Percentiles rank a stretch among this genome's conserved stretches.
Evolutionary conservation across 805 yeast genomes (phyloP).

Genomic region (Crinitomyces ghanaensis): DNA sequence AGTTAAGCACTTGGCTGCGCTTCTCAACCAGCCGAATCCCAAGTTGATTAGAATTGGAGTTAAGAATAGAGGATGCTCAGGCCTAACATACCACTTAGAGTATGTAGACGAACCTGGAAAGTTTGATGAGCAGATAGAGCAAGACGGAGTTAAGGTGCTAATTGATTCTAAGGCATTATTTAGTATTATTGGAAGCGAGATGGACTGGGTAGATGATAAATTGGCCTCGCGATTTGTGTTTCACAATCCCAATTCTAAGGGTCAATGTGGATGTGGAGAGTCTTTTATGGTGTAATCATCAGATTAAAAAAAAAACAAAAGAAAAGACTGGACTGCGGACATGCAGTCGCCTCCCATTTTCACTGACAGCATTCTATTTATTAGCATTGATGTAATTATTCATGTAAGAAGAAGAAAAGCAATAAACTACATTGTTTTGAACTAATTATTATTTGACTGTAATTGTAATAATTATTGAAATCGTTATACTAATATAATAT

Average conservation of each 20-base stretch:
- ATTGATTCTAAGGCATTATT: slow-evolving; percentile 94
- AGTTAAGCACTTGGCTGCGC: slow-evolving; percentile 49
- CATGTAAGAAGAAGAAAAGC: too few relatives aligned
- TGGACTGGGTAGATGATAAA: slow-evolving; percentile 98
- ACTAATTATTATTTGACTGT: too few relatives aligned
- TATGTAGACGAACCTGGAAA: slow-evolving; percentile 87
- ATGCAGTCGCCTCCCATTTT: too few relatives aligned
- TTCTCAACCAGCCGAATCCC: slow-evolving; percentile 75
- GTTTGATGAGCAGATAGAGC: slow-evolving; percentile 84
- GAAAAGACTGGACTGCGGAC: too few relatives aligned
- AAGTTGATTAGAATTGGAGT: slow-evolving; percentile 87
- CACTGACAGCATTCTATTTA: too few relatives aligned
- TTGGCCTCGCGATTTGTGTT: slow-evolving; percentile 81
- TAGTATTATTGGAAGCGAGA: slow-evolving; percentile 90
- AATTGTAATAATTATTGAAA: too few relatives aligned
- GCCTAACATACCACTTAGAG: slow-evolving; percentile 81
- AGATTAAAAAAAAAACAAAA: too few relatives aligned
- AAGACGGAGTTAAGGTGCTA: slow-evolving; percentile 85
- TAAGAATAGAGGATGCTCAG: slow-evolving; percentile 94
- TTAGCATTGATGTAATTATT: too few relatives aligned
- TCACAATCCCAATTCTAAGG: slow-evolving; percentile 92
- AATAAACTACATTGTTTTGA: too few relatives aligned
- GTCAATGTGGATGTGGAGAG: slow-evolving; percentile 98
- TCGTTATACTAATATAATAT: too few relatives aligned
- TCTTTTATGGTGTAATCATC: slow-evolving; percentile 97